Percentiles rank a stretch among this genome's conserved stretches.
Conservation (phyloP, 768 basidiomycete genomes). For the Trametes cingulata region DNA sequence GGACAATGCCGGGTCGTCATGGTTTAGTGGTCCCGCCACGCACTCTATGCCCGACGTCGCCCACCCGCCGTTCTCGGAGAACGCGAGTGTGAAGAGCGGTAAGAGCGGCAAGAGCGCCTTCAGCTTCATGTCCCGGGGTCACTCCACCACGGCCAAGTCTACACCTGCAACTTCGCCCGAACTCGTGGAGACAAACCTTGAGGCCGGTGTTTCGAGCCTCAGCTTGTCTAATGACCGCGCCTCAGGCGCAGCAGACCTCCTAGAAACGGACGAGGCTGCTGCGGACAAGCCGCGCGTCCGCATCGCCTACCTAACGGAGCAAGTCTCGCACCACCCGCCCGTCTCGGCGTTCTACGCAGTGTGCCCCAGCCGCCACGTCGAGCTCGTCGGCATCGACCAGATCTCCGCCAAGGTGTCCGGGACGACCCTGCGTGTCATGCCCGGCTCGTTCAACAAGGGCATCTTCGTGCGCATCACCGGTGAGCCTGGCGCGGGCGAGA, state of each 20-base stretch:
- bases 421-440: conserved; percentile 77
- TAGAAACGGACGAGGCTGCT: conserved; percentile 37
- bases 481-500: conserved; percentile 73
- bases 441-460: conserved; percentile 87
- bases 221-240: conserved; percentile 46
- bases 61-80: conserved; percentile 41
- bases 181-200: conserved; percentile 44
- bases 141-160: conserved; percentile 51
- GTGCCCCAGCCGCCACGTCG: conserved; percentile 73
- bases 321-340: conserved; percentile 97
- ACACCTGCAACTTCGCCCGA: conserved; percentile 58
- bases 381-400: conserved; percentile 85
- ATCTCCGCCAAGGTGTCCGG: conserved; percentile 91
- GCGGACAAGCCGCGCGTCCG: conserved; percentile 48
- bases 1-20: conserved; percentile 11
- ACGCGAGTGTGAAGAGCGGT: conserved; percentile 54
- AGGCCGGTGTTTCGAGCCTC: conserved; percentile 61
- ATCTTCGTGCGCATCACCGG: conserved; percentile 80
- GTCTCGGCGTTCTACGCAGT: conserved; percentile 81
- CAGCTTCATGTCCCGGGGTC: conserved; percentile 42
- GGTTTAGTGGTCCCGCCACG: conserved; percentile 25
- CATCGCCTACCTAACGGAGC: conserved; percentile 85
- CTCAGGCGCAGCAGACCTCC: conserved; percentile 32
- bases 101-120: conserved; percentile 59
- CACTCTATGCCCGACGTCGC: conserved; percentile 21